These are phyloP conservation scores for Castanospermum australe DNA, from an alignment of 306 rosid genomes.

Conservation along the genomic window DNA sequence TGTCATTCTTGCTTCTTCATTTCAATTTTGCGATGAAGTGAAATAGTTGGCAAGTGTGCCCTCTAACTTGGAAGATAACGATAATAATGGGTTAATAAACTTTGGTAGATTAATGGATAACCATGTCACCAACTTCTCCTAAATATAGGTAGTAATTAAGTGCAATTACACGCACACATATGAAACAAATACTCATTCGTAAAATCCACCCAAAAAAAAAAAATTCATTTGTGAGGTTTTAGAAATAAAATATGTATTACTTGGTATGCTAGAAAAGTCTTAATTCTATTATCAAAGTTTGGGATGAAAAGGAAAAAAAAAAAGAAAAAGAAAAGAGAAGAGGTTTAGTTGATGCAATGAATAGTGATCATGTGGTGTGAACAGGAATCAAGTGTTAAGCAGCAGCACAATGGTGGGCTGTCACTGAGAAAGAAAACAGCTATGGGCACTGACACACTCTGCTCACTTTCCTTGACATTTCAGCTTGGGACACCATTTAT, in stretches of 20 bases:
- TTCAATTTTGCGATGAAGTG: background rate
- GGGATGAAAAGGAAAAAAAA: background rate
- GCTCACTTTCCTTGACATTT: slow-evolving; percentile 24
- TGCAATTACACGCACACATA: background rate
- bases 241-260: background rate
- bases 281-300: background rate
- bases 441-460: slow-evolving; percentile 32
- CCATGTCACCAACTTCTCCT: background rate
- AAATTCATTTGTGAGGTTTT: background rate
- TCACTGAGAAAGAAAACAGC: slow-evolving; percentile 47
- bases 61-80: background rate
- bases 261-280: background rate
- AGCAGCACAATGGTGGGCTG: slow-evolving; percentile 40
- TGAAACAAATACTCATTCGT: too few relatives aligned
- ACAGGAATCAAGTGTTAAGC: slow-evolving; percentile 34
- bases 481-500: slow-evolving; percentile 11
- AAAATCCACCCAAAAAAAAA: too few relatives aligned
- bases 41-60: background rate
- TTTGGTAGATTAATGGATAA: background rate
- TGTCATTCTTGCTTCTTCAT: slow-evolving; percentile 6
- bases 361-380: slow-evolving; percentile 41
- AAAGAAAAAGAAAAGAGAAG: slow-evolving; percentile 8
- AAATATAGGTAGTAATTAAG: background rate
- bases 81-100: background rate
- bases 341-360: slow-evolving; percentile 48